Base-by-base conservation (phyloP, 129 eudicot species). In the Kitagawia praeruptora region DNA sequence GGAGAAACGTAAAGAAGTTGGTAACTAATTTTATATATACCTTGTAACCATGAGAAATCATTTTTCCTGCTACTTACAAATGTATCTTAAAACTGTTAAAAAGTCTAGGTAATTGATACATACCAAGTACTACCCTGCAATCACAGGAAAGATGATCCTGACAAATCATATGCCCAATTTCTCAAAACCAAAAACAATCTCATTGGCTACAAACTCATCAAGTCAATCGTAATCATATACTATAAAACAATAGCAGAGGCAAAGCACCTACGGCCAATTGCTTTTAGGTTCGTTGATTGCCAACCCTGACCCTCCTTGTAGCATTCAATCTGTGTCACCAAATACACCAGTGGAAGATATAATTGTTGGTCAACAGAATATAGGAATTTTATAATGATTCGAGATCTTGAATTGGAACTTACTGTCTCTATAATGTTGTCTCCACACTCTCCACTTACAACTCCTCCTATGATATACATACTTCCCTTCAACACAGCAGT, bases 251-350 rank as follows among this genome's bases (percentile, higher is more conserved):
- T 78, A 56, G 96, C 93, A 18, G 96, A 91, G 76, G 86, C 75
- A 46, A 84, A 91, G 77, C 97, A 88, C 84, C 89, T 87, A 81
- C 81, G 82, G 54, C 92, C 88, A 21, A 89, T 73, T 45, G 76
- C 89, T 66, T 71, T 83, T 78, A 86, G 78, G 51, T 84, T 81
- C 70, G 85, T 84, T 73, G 34, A 44, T 80, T 87, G 77, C 97
- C 98, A 91, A 31, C 92, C 96, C 76, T 70, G 81, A 31, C 89
- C 98, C 66, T 89, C 96, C 83, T 88, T 83, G 85, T 94, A 91
- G 63, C 91, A 80, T 82, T 91, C 98, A 81, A 91, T 80, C 98
- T 94, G 91, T 48, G 90, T 48, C 66, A 58, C 47, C 76, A 31
- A 51, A 31, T 70, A 47, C 47, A 9, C 31, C 44, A 38, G 75